Evolutionary conservation across 441 rosid species (phyloP).

Genomic region (Adansonia gregorii): DNA sequence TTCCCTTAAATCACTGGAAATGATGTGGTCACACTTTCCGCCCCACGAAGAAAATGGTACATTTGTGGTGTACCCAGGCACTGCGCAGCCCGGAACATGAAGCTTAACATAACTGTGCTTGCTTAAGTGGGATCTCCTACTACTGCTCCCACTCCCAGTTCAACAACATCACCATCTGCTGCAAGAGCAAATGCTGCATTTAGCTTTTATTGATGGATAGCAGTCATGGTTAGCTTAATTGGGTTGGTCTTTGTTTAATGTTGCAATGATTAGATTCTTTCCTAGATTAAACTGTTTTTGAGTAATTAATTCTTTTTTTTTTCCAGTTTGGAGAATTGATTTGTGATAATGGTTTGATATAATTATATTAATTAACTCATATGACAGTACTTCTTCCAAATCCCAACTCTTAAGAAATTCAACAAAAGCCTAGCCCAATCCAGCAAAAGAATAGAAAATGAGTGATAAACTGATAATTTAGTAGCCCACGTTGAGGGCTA

Average conservation of each 20-base stretch:
- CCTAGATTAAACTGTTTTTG: neutral
- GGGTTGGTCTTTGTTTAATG: conserved; percentile 23
- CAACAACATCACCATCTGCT: conserved; percentile 35
- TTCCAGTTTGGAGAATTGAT: neutral
- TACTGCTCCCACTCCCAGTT: conserved; percentile 24
- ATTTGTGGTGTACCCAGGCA: conserved; percentile 41
- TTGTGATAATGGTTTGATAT: neutral
- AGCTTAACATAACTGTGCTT: conserved; percentile 42
- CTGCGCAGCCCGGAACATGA: conserved; percentile 40
- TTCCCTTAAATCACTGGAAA: conserved; percentile 33
- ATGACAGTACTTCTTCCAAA: neutral
- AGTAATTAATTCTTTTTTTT: neutral
- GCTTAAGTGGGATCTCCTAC: conserved; percentile 26
- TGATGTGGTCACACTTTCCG: conserved; percentile 34
- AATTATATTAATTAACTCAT: neutral
- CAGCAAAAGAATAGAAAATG: neutral
- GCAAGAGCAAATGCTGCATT: conserved; percentile 19
- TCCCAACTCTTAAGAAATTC: neutral
- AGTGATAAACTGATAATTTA: neutral
- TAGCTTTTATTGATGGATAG: conserved; percentile 15
- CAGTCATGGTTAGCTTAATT: conserved; percentile 22
- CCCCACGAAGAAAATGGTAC: conserved; percentile 49
- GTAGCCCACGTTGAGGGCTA: too few relatives aligned
- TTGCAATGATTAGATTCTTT: neutral
- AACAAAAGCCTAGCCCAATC: neutral